Conservation (phyloP, 2,329 filamentous ascomycete genomes). For the Apiospora rasikravindrae region DNA sequence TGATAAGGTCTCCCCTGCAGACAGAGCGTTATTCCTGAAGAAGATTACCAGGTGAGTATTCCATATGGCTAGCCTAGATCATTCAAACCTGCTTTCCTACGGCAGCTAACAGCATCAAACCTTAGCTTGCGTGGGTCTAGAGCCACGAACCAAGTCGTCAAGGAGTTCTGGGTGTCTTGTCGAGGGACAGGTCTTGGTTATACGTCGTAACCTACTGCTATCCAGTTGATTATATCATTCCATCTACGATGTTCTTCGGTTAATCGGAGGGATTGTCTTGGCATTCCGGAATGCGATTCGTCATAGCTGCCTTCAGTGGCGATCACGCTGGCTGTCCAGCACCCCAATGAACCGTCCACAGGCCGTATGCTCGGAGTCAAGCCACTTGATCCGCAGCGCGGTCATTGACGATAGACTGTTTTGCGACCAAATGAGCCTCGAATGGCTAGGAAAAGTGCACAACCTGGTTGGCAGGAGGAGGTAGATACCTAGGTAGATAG, state of each 20-base stretch:
- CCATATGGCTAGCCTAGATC: neutral
- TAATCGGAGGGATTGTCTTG: neutral
- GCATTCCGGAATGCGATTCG: too few relatives aligned
- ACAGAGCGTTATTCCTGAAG: slow-evolving; percentile 69
- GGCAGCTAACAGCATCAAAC: neutral
- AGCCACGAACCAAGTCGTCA: slow-evolving; percentile 69
- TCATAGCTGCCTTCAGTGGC: neutral
- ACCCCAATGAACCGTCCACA: neutral
- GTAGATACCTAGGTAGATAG: neutral
- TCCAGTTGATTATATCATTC: neutral
- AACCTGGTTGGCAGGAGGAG: neutral
- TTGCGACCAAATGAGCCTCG: neutral
- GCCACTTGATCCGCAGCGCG: neutral
- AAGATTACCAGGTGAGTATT: slow-evolving; percentile 65
- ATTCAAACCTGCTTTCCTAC: neutral
- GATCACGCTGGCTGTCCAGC: neutral
- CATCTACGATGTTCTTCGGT: neutral
- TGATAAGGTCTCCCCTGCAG: slow-evolving; percentile 60
- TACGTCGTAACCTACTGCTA: slow-evolving; percentile 49
- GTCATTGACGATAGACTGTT: neutral
- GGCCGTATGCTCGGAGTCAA: neutral
- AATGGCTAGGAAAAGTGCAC: neutral
- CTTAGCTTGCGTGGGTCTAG: slow-evolving; percentile 65
- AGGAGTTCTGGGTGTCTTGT: slow-evolving; percentile 75
- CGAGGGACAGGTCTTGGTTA: slow-evolving; percentile 67